Conservation (phyloP, 345 rosid genomes). For the Durio zibethinus region DNA sequence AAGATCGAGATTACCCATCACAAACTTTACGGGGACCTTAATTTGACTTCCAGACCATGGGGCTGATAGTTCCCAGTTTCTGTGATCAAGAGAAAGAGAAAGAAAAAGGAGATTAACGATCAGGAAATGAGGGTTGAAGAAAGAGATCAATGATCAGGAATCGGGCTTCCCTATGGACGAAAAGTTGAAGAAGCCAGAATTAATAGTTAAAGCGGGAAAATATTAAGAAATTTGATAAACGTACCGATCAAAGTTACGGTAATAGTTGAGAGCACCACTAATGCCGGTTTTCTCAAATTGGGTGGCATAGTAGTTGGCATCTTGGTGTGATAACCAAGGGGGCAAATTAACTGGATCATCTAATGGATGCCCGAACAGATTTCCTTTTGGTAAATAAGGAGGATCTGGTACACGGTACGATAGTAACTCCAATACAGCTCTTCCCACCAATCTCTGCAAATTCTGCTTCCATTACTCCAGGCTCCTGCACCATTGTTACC, state of each 20-base stretch:
- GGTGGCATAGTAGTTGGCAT: not conserved
- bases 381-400: slow-evolving; percentile 10
- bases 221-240: too few relatives aligned
- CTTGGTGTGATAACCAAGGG: not conserved
- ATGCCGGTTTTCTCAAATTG: slow-evolving; percentile 1
- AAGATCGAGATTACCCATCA: slow-evolving; percentile 48
- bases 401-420: slow-evolving; percentile 6
- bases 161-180: too few relatives aligned
- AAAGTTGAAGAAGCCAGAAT: too few relatives aligned
- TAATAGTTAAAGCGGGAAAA: not conserved
- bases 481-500: not conserved
- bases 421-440: not conserved
- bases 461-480: slow-evolving; percentile 13
- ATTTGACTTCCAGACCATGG: slow-evolving; percentile 53
- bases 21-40: slow-evolving; percentile 44
- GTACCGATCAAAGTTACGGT: slow-evolving; percentile 8
- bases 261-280: not conserved
- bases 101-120: too few relatives aligned
- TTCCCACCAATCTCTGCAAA: slow-evolving; percentile 8
- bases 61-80: slow-evolving; percentile 58
- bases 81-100: not conserved
- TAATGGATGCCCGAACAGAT: slow-evolving; percentile 1
- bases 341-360: slow-evolving; percentile 6
- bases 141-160: too few relatives aligned
- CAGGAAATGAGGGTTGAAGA: not conserved